A percentile compares a stretch with the other conserved stretches of the same genome.
These are phyloP conservation scores for Candida insectalens DNA, from an alignment of 805 yeast species.

Conservation along the genomic window DNA sequence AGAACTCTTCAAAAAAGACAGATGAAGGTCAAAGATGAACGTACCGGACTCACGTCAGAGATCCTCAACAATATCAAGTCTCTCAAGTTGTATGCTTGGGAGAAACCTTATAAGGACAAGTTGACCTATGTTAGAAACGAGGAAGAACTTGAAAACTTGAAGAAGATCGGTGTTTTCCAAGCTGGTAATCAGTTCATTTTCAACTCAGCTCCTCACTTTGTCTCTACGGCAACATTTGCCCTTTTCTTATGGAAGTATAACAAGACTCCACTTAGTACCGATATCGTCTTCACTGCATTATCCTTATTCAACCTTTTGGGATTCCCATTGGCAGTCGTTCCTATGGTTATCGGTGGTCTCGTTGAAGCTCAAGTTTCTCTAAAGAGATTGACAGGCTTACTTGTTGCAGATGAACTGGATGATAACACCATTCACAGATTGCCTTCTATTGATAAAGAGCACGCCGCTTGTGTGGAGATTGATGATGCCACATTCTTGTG, in stretches of 20 bases:
- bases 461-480: conserved; percentile 59
- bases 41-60: conserved; percentile 84
- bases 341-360: conserved; percentile 76
- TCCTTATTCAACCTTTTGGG: conserved; percentile 79
- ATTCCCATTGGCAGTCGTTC: conserved; percentile 89
- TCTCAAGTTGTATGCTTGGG: conserved; percentile 94
- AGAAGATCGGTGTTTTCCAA: conserved; percentile 59
- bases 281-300: conserved; percentile 84
- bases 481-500: conserved; percentile 67
- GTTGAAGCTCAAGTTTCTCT: conserved; percentile 87
- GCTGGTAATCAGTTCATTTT: conserved; percentile 71
- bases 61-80: conserved; percentile 88
- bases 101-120: conserved; percentile 66
- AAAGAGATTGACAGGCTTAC: conserved; percentile 62
- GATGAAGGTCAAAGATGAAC: conserved; percentile 85
- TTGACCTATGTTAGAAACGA: conserved; percentile 79
- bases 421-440: conserved; percentile 46
- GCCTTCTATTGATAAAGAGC: conserved; percentile 34
- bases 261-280: conserved; percentile 67
- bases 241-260: conserved; percentile 48
- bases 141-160: conserved; percentile 70
- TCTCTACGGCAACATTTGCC: conserved; percentile 84
- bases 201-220: conserved; percentile 81
- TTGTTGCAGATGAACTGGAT: conserved; percentile 74
- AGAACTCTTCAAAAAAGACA: conserved; percentile 71